phyloP scores from a whole-genome alignment of 2,329 filamentous ascomycete species.

The Fusarium sp. region DNA sequence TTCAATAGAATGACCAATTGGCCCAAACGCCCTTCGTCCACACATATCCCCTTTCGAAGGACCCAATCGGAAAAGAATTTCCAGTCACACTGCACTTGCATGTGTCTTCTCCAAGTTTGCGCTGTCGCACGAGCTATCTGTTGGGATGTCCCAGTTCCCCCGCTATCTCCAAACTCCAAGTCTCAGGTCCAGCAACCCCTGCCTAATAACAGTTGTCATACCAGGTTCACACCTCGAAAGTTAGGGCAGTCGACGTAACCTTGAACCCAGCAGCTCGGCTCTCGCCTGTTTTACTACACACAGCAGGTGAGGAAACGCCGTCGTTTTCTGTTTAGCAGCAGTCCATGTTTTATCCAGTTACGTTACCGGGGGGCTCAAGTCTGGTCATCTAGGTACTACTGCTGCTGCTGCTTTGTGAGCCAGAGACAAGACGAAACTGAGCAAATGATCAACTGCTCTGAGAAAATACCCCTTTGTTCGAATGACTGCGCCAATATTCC shows the following conservation, averaged over 20 bases:
- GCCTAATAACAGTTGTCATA: background rate
- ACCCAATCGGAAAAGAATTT: background rate
- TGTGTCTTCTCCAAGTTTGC: slow-evolving; percentile 1
- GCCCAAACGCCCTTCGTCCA: background rate
- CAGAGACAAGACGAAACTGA: background rate
- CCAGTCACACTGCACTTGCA: background rate
- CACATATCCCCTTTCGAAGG: background rate
- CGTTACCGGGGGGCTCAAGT: background rate
- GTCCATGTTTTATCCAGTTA: background rate
- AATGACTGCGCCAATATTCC: background rate
- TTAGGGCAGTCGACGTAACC: background rate
- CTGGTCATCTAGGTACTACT: background rate
- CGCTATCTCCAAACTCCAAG: slow-evolving; percentile 1
- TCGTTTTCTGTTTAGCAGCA: background rate
- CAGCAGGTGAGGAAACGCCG: background rate
- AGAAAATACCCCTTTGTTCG: background rate
- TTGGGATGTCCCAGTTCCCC: background rate
- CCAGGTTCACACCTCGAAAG: background rate
- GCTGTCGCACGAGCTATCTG: background rate
- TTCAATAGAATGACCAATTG: background rate
- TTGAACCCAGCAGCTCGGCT: background rate
- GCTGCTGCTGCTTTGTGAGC: background rate
- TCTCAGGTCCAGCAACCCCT: background rate
- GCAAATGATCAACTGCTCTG: background rate
- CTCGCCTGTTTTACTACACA: slow-evolving; percentile 3